phyloP scores from a whole-genome alignment of 441 rosid species.

The Flueggea neowawraea region DNA sequence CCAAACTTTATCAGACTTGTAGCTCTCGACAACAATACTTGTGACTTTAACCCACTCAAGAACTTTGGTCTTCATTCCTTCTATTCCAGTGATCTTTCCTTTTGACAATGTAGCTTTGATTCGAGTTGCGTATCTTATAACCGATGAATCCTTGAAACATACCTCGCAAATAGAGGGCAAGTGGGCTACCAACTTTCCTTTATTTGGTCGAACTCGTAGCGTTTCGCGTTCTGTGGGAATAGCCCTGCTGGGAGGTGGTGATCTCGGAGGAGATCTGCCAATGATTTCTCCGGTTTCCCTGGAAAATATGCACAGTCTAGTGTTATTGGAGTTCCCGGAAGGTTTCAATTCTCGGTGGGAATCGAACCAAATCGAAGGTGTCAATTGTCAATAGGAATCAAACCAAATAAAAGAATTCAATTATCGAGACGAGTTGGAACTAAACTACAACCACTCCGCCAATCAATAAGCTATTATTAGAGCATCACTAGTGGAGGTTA shows the following conservation, averaged over 20 bases:
- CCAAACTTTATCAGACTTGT: slow-evolving; percentile 38
- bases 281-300: slow-evolving; percentile 16
- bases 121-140: slow-evolving; percentile 24
- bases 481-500: too few relatives aligned
- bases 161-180: slow-evolving; percentile 29
- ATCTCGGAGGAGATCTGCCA: slow-evolving; percentile 21
- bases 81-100: slow-evolving; percentile 30
- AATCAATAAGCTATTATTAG: too few relatives aligned
- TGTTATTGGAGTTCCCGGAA: too few relatives aligned
- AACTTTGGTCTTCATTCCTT: slow-evolving; percentile 40
- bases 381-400: too few relatives aligned
- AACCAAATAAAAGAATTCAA: too few relatives aligned
- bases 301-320: too few relatives aligned
- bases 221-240: slow-evolving; percentile 33
- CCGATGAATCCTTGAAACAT: slow-evolving; percentile 34
- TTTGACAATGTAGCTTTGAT: slow-evolving; percentile 28
- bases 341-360: too few relatives aligned
- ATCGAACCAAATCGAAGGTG: too few relatives aligned
- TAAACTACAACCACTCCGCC: too few relatives aligned
- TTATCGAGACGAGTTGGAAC: too few relatives aligned
- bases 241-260: slow-evolving; percentile 30
- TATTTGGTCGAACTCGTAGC: slow-evolving; percentile 30
- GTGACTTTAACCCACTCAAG: slow-evolving; percentile 37
- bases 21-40: slow-evolving; percentile 24
- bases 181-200: slow-evolving; percentile 29